A percentile compares a stretch with the other conserved stretches of the same genome.
phyloP scores from a whole-genome alignment of 345 rosid species.

The Populus davidiana region DNA sequence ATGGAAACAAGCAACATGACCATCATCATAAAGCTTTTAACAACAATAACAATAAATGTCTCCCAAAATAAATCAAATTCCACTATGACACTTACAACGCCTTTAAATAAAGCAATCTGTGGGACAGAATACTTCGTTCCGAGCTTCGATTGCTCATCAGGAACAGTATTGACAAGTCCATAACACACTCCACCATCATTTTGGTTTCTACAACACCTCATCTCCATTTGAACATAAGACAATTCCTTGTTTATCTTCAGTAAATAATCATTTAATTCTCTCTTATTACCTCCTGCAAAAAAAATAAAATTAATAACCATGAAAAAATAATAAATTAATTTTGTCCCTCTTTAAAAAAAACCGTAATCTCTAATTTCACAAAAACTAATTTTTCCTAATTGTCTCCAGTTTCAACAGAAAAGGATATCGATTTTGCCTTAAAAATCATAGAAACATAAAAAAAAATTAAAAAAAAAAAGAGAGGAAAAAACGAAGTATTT shows the following conservation, averaged over 20 bases:
- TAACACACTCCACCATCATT: conserved; percentile 68
- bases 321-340: neutral
- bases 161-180: conserved; percentile 75
- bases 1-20: neutral
- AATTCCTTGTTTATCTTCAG: conserved; percentile 85
- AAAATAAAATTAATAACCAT: neutral
- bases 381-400: too few species aligned
- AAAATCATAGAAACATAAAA: neutral
- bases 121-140: conserved; percentile 80
- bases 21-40: too few species aligned
- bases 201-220: conserved; percentile 76
- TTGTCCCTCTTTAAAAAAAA: too few species aligned
- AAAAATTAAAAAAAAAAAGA: neutral
- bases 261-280: conserved; percentile 59
- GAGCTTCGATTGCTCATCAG: conserved; percentile 87
- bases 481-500: neutral
- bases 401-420: neutral
- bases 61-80: neutral
- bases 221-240: conserved; percentile 66
- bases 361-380: neutral
- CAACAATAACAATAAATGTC: neutral
- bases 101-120: conserved; percentile 78
- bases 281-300: conserved; percentile 44
- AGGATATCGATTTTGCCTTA: neutral
- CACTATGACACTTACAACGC: conserved; percentile 51